Evolutionary conservation across 83 land plant genomes (phyloP).

Genomic region (Diphasiastrum complanatum): DNA sequence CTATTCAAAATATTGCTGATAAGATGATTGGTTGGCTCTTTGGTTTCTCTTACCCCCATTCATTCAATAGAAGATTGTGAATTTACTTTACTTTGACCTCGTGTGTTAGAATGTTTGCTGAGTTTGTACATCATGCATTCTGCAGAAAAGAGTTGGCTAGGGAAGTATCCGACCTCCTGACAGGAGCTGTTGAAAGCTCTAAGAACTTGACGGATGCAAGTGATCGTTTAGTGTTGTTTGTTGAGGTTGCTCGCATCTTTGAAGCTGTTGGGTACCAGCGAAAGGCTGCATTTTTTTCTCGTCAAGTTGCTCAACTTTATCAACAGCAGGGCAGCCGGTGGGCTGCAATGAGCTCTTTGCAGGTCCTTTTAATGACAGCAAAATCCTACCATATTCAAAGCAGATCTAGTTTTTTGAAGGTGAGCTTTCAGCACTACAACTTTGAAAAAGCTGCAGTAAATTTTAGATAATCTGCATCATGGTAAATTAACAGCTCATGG

Average conservation of each 20-base stretch:
- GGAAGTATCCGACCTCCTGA: constrained; percentile 82
- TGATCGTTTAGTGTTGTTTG: constrained; percentile 73
- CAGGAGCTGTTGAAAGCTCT: constrained; percentile 81
- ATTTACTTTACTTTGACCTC: not conserved
- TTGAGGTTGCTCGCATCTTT: constrained; percentile 87
- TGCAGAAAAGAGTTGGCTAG: constrained; percentile 76
- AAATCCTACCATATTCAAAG: constrained; percentile 77
- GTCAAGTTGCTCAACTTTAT: constrained; percentile 89
- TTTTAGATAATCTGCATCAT: too few relatives aligned
- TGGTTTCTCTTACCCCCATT: not conserved
- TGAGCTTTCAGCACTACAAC: too few relatives aligned
- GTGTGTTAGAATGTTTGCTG: not conserved
- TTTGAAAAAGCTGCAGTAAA: too few relatives aligned
- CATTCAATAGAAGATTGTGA: not conserved
- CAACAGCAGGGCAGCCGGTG: constrained; percentile 71
- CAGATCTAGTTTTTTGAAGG: constrained; percentile 7
- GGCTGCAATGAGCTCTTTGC: constrained; percentile 89
- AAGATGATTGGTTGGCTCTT: not conserved
- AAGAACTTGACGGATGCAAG: constrained; percentile 81
- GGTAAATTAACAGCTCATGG: too few relatives aligned
- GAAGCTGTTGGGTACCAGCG: constrained; percentile 81
- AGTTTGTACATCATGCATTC: not conserved
- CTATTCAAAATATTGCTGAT: not conserved
- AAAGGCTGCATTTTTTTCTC: constrained; percentile 92
- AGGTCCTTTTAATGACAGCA: constrained; percentile 68